phyloP scores from a whole-genome alignment of 176 grass and related monocot species.

The Dactylis glomerata region DNA sequence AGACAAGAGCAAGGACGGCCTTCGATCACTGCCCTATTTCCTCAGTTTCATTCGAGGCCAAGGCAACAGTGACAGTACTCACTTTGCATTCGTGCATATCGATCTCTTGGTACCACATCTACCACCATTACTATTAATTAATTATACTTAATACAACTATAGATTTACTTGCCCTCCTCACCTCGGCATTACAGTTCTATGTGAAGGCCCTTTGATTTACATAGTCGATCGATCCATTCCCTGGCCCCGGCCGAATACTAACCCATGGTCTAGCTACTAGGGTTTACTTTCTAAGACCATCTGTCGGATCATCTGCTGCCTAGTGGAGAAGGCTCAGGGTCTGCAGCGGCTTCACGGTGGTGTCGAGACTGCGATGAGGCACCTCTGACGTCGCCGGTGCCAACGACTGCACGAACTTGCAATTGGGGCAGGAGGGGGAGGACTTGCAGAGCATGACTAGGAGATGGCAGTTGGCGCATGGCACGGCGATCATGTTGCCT shows the following conservation, averaged over 20 bases:
- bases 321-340: constrained; percentile 94
- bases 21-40: constrained; percentile 30
- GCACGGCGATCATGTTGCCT: constrained; percentile 76
- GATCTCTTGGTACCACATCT: constrained; percentile 11
- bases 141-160: constrained; percentile 28
- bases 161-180: constrained; percentile 11
- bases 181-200: constrained; percentile 5
- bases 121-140: constrained; percentile 30
- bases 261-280: constrained; percentile 14
- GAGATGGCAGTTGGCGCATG: constrained; percentile 85
- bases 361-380: constrained; percentile 30
- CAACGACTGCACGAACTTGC: constrained; percentile 72
- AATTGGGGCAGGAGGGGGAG: constrained; percentile 87
- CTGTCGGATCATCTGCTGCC: background rate
- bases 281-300: constrained; percentile 48
- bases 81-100: background rate
- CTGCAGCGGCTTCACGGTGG: constrained; percentile 52
- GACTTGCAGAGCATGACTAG: constrained; percentile 84
- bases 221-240: background rate
- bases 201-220: constrained; percentile 20
- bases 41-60: constrained; percentile 49
- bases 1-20: constrained; percentile 28
- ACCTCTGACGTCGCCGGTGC: background rate
- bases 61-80: constrained; percentile 21
- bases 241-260: background rate